Evolutionary conservation across 768 basidiomycete genomes (phyloP), one percentile per base, ranked within the genome.

Genomic region (Rhizopogon vinicolor): DNA sequence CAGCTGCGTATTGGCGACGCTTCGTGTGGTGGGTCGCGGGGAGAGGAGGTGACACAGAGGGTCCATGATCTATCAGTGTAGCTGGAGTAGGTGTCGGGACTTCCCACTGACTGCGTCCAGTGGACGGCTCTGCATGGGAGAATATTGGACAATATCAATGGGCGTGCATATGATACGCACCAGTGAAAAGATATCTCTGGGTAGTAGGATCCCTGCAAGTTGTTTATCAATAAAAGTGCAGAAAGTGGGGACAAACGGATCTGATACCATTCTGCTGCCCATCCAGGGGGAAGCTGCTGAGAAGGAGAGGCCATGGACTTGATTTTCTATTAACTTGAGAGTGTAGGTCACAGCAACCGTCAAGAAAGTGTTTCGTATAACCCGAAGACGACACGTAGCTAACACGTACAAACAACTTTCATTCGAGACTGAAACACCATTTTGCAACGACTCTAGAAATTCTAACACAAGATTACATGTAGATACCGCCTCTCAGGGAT

Each of bases 1-100:
- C 94, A 3, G 91, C 85, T 48, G 95, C 95, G 68, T 98, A 98
- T 70, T 96, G 93, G 44, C 95, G 86, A 62, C 92, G 87, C 72
- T 91, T 89, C 52, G 75, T 53, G 60, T 80, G 77, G 29, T 72
- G 67, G 6, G 79, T 69, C n/a, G 61, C 52, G 2, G 69, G 66
- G 14, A 76, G 73, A 22, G 68, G 66, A 25, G 82, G 77, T 31
- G 82, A 77, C 19, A 74, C 70, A 3, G 79, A 74, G 13, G 74
- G 73, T 18, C 74, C 65, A 5, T 74, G 72, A 35, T 70, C 68
- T 16, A 77, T 70, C 44, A 80, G 75, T 28, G 71, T 61, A 31
- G 63, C 60, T 52, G 72, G 63, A 41, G 70, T 62, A 12, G 71
- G 66, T 3, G 77, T 70, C 3, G 92, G 93, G 35, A 79, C 79